Evolutionary conservation across 257 asterid species (phyloP).

Genomic region (Solanum medicagineum): DNA sequence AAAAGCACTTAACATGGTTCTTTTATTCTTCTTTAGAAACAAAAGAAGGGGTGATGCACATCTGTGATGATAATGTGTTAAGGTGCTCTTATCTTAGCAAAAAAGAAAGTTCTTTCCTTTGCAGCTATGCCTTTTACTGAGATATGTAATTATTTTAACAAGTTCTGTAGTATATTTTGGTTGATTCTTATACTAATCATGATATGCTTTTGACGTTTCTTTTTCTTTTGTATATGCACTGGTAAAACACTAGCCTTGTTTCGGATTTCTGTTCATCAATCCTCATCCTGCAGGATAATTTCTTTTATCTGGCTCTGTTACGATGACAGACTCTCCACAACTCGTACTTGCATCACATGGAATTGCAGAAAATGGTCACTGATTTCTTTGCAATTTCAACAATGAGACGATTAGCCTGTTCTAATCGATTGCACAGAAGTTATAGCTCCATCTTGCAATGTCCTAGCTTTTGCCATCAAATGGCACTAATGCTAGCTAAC

Average conservation of each 20-base stretch:
- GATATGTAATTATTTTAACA: not conserved
- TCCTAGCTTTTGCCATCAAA: not conserved
- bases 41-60: not conserved
- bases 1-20: not conserved
- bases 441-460: not conserved
- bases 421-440: not conserved
- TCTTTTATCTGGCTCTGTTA: not conserved
- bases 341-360: not conserved
- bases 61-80: not conserved
- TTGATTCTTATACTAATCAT: not conserved
- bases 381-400: not conserved
- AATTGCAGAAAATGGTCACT: not conserved
- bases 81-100: not conserved
- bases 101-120: not conserved
- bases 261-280: not conserved
- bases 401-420: not conserved
- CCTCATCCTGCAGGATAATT: not conserved
- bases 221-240: not conserved
- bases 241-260: not conserved
- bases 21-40: not conserved
- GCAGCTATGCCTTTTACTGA: not conserved
- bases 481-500: not conserved
- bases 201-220: not conserved
- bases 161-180: not conserved
- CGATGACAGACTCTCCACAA: not conserved